Conservation (phyloP, 805 yeast species). For the Kluyveromyces aestuarii region DNA sequence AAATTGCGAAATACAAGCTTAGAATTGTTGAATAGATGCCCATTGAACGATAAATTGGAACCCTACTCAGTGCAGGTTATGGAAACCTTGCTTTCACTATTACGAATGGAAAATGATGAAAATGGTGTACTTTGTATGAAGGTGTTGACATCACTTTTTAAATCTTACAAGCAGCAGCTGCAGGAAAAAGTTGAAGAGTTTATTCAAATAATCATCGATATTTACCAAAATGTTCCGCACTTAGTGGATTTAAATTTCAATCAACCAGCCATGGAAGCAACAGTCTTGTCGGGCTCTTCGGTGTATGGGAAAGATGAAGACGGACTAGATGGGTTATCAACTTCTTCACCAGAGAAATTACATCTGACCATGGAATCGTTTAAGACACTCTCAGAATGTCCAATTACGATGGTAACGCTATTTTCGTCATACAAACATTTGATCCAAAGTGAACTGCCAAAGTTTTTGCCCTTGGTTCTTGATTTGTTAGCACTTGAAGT, state of each 20-base stretch:
- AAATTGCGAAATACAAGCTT: constrained; percentile 67
- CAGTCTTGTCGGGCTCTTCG: constrained; percentile 1
- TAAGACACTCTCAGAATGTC: constrained; percentile 91
- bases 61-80: constrained; percentile 56
- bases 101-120: constrained; percentile 83
- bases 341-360: constrained; percentile 36
- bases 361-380: constrained; percentile 70
- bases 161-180: constrained; percentile 64
- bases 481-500: constrained; percentile 70
- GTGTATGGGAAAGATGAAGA: constrained; percentile 5
- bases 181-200: constrained; percentile 70
- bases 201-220: constrained; percentile 60
- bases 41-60: constrained; percentile 72
- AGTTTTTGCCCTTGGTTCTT: constrained; percentile 74
- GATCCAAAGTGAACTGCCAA: constrained; percentile 60
- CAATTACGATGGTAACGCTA: constrained; percentile 89
- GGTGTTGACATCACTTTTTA: constrained; percentile 74
- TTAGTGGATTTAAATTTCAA: constrained; percentile 67
- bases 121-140: constrained; percentile 90
- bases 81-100: constrained; percentile 45
- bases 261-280: constrained; percentile 8
- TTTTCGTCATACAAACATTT: constrained; percentile 79
- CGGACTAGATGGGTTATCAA: constrained; percentile 5
- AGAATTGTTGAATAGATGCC: constrained; percentile 73
- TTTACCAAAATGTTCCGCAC: constrained; percentile 71